Evolutionary conservation across 257 asterid genomes (phyloP), one percentile per base, ranked within the genome.

Genomic region (Nicotiana noctiflora): DNA sequence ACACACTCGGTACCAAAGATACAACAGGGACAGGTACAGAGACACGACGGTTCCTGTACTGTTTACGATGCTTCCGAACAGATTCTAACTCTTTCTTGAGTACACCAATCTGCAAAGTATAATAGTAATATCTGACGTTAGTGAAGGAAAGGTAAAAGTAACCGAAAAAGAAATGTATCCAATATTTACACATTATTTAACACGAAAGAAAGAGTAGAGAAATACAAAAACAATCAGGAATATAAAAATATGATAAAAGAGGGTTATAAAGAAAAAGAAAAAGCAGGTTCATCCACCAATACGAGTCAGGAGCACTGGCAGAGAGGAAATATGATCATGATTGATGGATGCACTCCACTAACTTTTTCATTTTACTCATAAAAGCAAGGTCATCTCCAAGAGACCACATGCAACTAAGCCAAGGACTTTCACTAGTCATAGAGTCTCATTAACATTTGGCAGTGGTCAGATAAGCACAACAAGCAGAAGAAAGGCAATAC

Each of bases 61-160:
- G 99, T 89, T 93, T 90, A 37, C 99, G 93, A 87, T 95, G 99
- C 86, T 92, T 95, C 53, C 99, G 97, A n/a, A 95, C 94, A 51
- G 98, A 88, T 85, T 95, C 98, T 81, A 95, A 90, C 90, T 95
- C 99, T 86, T 95, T 92, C 86, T 92, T 95, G 23, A 95, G 94
- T 79, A 93, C 88, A 59, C 85, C 98, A 76, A 95, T 95, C 94
- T 86, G 74, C 86, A 82, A 80, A 62, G 64, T 31, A 67, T 79
- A 44, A 79, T 31, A 62, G 29, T 29, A 46, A 62, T 13, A 61
- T 60, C 61, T 65, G 37, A 4, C 17, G 81, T 77, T 57, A 19
- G 44, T 14, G 59, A 59, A 19, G 17, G 8, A 4, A 37, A 59
- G 81, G 72, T 37, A 19, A 59, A 59, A 34, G 56, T 17, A 21